Conservation (phyloP, 345 rosid species). For the Boechera retrofracta region DNA sequence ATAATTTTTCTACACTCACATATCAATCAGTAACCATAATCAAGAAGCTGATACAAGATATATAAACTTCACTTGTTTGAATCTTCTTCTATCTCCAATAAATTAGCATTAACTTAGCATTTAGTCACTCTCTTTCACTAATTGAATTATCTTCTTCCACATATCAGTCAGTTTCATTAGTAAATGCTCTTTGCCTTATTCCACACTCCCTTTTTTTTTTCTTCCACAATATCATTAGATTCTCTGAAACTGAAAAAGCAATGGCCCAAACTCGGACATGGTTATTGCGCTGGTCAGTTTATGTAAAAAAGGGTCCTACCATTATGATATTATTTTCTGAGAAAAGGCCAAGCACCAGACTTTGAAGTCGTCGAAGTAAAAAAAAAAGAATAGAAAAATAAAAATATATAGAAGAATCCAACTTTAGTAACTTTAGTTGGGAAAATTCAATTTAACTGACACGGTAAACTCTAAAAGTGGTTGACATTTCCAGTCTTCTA, state of each 20-base stretch:
- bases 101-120: not conserved
- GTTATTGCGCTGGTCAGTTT: conserved; percentile 21
- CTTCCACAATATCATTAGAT: conserved; percentile 14
- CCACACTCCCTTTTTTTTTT: conserved; percentile 13
- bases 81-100: not conserved
- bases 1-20: not conserved
- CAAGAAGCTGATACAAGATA: no score
- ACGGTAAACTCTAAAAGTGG: no score
- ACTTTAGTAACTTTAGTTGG: not conserved
- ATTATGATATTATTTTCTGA: not conserved
- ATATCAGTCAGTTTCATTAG: not conserved
- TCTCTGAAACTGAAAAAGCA: not conserved
- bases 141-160: not conserved
- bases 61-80: not conserved
- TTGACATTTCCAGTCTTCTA: no score
- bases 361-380: conserved; percentile 27
- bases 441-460: no score
- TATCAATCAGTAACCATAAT: not conserved
- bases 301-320: conserved; percentile 5
- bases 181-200: conserved; percentile 2
- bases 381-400: conserved; percentile 2
- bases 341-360: conserved; percentile 30
- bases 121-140: not conserved
- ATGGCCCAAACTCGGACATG: conserved; percentile 12
- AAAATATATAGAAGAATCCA: not conserved